Conservation (phyloP, 2,329 filamentous ascomycete genomes). For the Fusarium transvaalense region DNA sequence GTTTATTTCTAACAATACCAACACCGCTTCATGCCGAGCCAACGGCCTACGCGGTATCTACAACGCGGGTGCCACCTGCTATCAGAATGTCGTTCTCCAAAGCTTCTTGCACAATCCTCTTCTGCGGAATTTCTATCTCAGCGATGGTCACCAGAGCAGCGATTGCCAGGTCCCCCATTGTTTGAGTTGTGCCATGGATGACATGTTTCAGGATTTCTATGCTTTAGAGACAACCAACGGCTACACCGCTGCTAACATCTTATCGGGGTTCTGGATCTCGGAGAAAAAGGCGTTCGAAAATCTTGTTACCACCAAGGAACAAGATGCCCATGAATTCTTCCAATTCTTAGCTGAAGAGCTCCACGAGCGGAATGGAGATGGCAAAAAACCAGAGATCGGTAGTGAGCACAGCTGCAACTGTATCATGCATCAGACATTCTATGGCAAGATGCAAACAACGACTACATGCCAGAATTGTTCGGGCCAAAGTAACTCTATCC, state of each 20-base stretch:
- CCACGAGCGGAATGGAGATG: constrained; percentile 83
- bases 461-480: constrained; percentile 91
- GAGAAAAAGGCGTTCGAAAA: constrained; percentile 79
- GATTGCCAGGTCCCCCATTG: constrained; percentile 76
- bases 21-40: constrained; percentile 83
- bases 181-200: constrained; percentile 77
- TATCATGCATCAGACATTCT: constrained; percentile 94
- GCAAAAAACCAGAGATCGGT: constrained; percentile 70
- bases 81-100: constrained; percentile 96
- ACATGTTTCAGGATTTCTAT: constrained; percentile 80
- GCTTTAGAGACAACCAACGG: constrained; percentile 84
- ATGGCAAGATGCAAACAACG: constrained; percentile 89
- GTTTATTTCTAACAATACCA: constrained; percentile 83
- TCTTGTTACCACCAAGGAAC: constrained; percentile 90
- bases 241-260: constrained; percentile 89
- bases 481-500: constrained; percentile 83
- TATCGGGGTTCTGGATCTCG: constrained; percentile 90
- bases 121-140: constrained; percentile 90
- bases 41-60: constrained; percentile 92
- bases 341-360: constrained; percentile 94
- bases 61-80: constrained; percentile 98
- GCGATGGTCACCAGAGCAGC: constrained; percentile 84
- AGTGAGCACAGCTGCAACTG: constrained; percentile 81
- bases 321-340: constrained; percentile 97
- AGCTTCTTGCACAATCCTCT: constrained; percentile 94